Evolutionary conservation across 2,329 filamentous ascomycete species (phyloP).

Genomic region (Periconia sp.): DNA sequence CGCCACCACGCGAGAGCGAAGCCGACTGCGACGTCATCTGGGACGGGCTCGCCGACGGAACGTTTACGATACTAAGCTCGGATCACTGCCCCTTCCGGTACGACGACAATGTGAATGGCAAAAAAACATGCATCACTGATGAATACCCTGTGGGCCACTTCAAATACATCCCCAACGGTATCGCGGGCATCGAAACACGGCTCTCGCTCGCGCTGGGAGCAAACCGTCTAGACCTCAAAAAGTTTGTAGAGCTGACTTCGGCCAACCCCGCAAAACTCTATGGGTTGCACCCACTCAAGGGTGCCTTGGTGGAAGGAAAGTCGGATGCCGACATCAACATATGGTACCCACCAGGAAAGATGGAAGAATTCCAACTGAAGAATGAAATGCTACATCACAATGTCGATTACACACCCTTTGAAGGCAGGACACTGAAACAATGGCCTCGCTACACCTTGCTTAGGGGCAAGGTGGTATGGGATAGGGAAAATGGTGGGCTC

Average conservation of each 20-base stretch:
- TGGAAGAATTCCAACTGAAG: conserved; percentile 49
- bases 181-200: conserved; percentile 60
- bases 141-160: conserved; percentile 53
- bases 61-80: conserved; percentile 55
- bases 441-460: conserved; percentile 65
- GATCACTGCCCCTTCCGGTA: conserved; percentile 55
- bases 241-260: conserved; percentile 58
- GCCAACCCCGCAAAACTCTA: conserved; percentile 62
- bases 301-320: conserved; percentile 50
- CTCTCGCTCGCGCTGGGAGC: conserved; percentile 50
- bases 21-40: conserved; percentile 56
- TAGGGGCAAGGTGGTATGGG: conserved; percentile 61
- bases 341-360: conserved; percentile 46
- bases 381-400: conserved; percentile 62
- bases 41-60: conserved; percentile 54
- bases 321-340: conserved; percentile 60
- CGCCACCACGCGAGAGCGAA: conserved; percentile 51
- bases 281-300: conserved; percentile 58
- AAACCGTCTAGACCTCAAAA: conserved; percentile 47
- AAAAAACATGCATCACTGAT: conserved; percentile 52
- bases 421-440: conserved; percentile 58
- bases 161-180: conserved; percentile 60
- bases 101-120: conserved; percentile 42
- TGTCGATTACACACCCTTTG: conserved; percentile 65
- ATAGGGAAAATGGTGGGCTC: conserved; percentile 55